A percentile compares a stretch with the other conserved stretches of the same genome.
Conservation (phyloP, 257 asterid species). For the Petunia secreta region DNA sequence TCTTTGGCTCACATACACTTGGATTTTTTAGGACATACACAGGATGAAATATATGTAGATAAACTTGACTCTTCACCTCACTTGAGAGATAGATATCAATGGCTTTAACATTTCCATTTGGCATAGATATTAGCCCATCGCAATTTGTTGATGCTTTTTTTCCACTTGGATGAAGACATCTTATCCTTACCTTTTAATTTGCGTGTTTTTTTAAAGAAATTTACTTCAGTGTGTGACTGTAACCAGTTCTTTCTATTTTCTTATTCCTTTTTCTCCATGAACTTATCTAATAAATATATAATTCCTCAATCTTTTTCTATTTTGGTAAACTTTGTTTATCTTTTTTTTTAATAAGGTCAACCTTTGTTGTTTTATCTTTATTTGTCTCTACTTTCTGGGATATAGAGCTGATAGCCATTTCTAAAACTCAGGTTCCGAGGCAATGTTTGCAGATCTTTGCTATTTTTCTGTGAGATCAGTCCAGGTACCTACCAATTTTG, state of each 20-base stretch:
- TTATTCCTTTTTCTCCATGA: neutral
- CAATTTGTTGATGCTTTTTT: neutral
- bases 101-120: conserved; percentile 12
- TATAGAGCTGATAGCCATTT: conserved; percentile 55
- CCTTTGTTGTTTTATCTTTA: neutral
- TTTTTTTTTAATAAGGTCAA: neutral
- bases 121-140: neutral
- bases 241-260: neutral
- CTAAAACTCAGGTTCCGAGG: conserved; percentile 89
- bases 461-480: conserved; percentile 93
- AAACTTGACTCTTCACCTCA: neutral
- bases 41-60: neutral
- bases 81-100: neutral
- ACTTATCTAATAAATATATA: conserved; percentile 3
- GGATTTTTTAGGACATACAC: neutral
- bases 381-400: conserved; percentile 28
- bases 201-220: conserved; percentile 8
- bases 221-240: conserved; percentile 1
- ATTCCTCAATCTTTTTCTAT: neutral
- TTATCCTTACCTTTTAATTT: conserved; percentile 20
- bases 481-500: conserved; percentile 55
- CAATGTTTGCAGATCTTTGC: conserved; percentile 99
- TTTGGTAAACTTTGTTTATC: neutral
- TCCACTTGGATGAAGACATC: neutral
- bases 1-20: neutral